Evolutionary conservation across 495 filamentous ascomycete genomes (phyloP).

Genomic region (Trichoderma gamsii): DNA sequence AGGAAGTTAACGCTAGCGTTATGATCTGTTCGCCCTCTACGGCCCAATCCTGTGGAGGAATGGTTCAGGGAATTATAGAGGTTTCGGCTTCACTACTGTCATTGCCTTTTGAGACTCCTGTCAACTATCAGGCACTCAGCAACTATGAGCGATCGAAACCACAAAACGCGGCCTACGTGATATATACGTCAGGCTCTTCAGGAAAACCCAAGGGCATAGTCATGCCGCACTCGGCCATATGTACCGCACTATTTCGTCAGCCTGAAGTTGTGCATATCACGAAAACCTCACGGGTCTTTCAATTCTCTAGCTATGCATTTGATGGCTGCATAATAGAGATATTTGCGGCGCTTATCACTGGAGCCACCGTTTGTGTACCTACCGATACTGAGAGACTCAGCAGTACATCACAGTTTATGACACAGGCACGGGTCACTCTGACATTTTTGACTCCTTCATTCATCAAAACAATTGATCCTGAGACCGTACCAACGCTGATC

Average conservation of each 20-base stretch:
- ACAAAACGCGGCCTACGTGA: slow-evolving; percentile 26
- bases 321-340: slow-evolving; percentile 50
- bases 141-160: slow-evolving; percentile 15
- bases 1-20: slow-evolving; percentile 1
- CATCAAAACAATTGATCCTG: not conserved
- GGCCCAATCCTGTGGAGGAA: not conserved
- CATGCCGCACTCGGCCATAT: not conserved
- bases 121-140: not conserved
- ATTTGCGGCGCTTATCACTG: slow-evolving; percentile 40
- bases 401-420: slow-evolving; percentile 17
- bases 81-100: not conserved
- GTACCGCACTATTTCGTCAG: slow-evolving; percentile 4
- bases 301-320: slow-evolving; percentile 52
- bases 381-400: slow-evolving; percentile 16
- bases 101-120: slow-evolving; percentile 13
- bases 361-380: slow-evolving; percentile 14
- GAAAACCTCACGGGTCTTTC: slow-evolving; percentile 36
- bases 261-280: slow-evolving; percentile 29
- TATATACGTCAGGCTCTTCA: not conserved
- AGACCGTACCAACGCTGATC: not conserved
- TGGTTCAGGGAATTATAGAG: not conserved
- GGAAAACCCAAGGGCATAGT: slow-evolving; percentile 10
- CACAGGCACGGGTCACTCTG: slow-evolving; percentile 44
- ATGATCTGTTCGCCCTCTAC: not conserved
- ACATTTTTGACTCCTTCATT: slow-evolving; percentile 25